Conservation (phyloP, 495 filamentous ascomycete species). For the Aspergillus ellipticus region DNA sequence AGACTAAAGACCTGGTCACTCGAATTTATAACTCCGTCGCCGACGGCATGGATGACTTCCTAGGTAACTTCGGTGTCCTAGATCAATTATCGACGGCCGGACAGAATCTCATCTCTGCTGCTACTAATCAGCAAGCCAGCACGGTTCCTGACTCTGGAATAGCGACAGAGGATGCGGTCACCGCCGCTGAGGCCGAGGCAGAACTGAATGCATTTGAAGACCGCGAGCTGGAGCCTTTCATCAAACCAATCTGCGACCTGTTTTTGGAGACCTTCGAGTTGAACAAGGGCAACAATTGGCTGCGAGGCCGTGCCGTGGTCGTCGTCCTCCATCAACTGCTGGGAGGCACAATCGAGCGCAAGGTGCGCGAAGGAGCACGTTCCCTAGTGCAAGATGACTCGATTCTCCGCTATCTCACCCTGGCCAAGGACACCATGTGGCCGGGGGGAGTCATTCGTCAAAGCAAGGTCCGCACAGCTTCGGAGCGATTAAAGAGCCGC, state of each 20-base stretch:
- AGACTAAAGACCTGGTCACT: conserved; percentile 86
- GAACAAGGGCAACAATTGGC: conserved; percentile 88
- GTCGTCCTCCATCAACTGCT: conserved; percentile 69
- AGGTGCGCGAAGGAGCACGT: conserved; percentile 77
- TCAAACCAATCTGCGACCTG: conserved; percentile 96
- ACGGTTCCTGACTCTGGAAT: conserved; percentile 34
- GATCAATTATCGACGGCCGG: conserved; percentile 92
- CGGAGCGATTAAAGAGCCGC: conserved; percentile 65
- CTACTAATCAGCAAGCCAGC: conserved; percentile 60
- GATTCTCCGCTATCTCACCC: conserved; percentile 66
- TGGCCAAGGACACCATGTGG: conserved; percentile 75
- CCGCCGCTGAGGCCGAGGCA: conserved; percentile 85
- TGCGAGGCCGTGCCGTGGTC: conserved; percentile 91
- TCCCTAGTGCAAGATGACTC: conserved; percentile 70
- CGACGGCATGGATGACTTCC: conserved; percentile 96
- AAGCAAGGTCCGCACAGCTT: conserved; percentile 53
- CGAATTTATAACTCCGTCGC: conserved; percentile 93
- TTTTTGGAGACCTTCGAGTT: conserved; percentile 96
- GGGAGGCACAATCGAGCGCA: conserved; percentile 87
- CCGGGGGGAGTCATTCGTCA: conserved; percentile 60
- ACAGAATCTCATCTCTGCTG: conserved; percentile 87
- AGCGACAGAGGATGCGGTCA: conserved; percentile 57
- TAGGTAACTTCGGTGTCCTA: conserved; percentile 91
- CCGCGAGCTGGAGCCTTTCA: conserved; percentile 86
- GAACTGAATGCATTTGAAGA: conserved; percentile 93